A percentile compares a stretch with the other conserved stretches of the same genome.
Conservation (phyloP, 2,329 filamentous ascomycete genomes). For the Microsporum ferrugineum region DNA sequence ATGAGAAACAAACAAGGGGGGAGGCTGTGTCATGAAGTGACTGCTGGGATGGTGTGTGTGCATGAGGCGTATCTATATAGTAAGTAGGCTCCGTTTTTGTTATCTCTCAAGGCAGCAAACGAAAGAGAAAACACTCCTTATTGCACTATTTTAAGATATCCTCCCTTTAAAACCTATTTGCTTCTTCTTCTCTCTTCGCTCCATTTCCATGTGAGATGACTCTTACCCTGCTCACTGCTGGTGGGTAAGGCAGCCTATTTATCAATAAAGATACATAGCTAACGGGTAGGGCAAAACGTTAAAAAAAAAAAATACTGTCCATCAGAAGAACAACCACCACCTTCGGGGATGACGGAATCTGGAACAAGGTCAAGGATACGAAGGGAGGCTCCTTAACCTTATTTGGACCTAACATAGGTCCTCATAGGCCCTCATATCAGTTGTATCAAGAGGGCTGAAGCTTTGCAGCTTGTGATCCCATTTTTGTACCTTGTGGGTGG, state of each 20-base stretch:
- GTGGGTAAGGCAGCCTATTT: background rate
- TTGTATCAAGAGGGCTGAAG: background rate
- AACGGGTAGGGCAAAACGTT: background rate
- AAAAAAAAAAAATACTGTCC: background rate
- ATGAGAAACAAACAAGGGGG: background rate
- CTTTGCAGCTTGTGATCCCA: background rate
- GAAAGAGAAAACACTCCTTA: background rate
- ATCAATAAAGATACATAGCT: background rate
- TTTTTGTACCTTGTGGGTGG: background rate
- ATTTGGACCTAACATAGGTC: background rate
- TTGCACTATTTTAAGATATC: background rate
- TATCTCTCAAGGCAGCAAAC: background rate
- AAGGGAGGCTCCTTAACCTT: background rate
- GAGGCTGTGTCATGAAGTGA: background rate
- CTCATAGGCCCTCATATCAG: background rate
- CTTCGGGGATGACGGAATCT: background rate
- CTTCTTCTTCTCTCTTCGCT: background rate
- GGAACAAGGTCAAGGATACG: background rate
- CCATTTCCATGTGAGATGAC: background rate
- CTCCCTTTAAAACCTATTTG: background rate
- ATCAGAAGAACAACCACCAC: too few species aligned
- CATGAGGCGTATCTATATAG: slow-evolving; percentile 1
- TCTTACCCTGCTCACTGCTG: background rate
- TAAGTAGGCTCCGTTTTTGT: background rate
- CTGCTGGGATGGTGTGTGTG: background rate